Conservation (phyloP, 2,329 filamentous ascomycete species). For the Monascus ruber region DNA sequence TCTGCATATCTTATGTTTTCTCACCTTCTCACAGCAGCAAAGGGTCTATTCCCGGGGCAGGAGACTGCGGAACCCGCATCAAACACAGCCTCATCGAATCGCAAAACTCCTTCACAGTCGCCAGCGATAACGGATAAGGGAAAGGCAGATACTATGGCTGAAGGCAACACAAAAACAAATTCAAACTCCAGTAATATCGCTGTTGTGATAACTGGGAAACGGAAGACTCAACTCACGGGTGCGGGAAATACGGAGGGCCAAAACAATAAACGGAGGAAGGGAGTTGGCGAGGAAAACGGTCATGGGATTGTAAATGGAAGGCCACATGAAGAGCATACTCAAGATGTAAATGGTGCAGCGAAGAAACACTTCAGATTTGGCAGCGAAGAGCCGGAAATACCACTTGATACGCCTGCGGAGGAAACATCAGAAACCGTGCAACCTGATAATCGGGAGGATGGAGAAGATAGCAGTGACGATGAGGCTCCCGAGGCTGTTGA, state of each 20-base stretch:
- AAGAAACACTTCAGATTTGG: constrained; percentile 28
- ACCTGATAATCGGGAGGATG: constrained; percentile 8
- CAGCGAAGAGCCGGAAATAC: constrained; percentile 27
- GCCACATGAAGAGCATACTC: constrained; percentile 4
- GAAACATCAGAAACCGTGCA: constrained; percentile 9
- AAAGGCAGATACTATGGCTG: constrained; percentile 13
- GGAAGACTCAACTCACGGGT: constrained; percentile 16
- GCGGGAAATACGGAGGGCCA: constrained; percentile 14
- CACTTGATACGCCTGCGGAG: constrained; percentile 9
- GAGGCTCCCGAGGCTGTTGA: constrained; percentile 33
- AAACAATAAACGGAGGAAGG: constrained; percentile 25
- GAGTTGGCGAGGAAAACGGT: constrained; percentile 2
- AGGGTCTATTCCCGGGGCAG: constrained; percentile 27
- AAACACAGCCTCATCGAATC: constrained; percentile 4
- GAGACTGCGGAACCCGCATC: constrained; percentile 13
- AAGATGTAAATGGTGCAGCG: constrained; percentile 5
- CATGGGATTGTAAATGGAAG: background rate
- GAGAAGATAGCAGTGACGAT: constrained; percentile 25
- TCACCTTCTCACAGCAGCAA: constrained; percentile 30
- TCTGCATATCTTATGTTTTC: constrained; percentile 27
- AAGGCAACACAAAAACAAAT: background rate
- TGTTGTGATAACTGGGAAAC: constrained; percentile 17
- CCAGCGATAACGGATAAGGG: constrained; percentile 27
- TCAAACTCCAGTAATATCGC: too few relatives aligned
- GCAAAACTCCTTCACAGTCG: constrained; percentile 7